These are phyloP conservation scores for Claviceps maximensis DNA, from an alignment of 2,329 filamentous ascomycete genomes.

Conservation along the genomic window DNA sequence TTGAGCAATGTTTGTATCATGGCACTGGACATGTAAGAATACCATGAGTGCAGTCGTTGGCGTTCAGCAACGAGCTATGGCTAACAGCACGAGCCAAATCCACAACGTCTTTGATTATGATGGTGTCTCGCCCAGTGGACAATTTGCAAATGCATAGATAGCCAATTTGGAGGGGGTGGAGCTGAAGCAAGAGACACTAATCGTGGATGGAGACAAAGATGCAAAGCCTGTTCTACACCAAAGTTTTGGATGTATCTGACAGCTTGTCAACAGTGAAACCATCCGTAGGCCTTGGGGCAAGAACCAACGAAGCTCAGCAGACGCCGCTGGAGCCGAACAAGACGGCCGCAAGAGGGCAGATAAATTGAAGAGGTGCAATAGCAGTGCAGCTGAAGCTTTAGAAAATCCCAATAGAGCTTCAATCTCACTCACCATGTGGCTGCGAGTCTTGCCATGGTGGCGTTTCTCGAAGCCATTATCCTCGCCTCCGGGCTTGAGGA, in stretches of 20 bases:
- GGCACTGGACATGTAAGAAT: background rate
- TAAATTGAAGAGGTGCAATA: background rate
- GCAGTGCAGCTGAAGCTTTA: background rate
- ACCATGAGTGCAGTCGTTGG: background rate
- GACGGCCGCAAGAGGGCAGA: background rate
- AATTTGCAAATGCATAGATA: background rate
- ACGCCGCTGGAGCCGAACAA: background rate
- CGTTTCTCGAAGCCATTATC: conserved; percentile 43
- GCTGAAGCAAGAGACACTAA: background rate
- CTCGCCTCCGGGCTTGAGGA: conserved; percentile 56
- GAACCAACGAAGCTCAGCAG: background rate
- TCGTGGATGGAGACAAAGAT: background rate
- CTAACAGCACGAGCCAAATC: background rate
- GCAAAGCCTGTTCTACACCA: background rate
- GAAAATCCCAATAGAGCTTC: too few species aligned
- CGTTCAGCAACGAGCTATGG: background rate
- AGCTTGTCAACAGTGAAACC: background rate
- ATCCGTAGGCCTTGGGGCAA: background rate
- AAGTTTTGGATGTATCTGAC: background rate
- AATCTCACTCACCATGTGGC: conserved; percentile 59
- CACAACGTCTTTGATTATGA: background rate
- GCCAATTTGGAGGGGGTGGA: background rate
- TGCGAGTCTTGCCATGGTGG: conserved; percentile 76
- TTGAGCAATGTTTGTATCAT: background rate
- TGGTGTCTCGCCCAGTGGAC: background rate